These are phyloP conservation scores for Exophiala mesophila DNA, from an alignment of 2,329 filamentous ascomycete species.

Conservation along the genomic window DNA sequence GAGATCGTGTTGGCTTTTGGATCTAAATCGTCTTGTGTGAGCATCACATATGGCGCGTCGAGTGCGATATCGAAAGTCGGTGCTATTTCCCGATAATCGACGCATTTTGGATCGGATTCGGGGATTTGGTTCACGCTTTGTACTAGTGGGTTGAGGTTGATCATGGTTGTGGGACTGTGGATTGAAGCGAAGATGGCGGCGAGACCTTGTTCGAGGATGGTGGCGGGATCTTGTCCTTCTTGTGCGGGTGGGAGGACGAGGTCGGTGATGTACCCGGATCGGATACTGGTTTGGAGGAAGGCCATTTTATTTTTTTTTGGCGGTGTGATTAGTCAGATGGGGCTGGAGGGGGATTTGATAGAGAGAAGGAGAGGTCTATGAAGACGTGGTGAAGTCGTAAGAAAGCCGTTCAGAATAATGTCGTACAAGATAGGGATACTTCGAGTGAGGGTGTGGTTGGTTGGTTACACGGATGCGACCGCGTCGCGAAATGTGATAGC, in stretches of 20 bases:
- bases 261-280: constrained; percentile 23
- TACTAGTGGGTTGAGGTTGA: constrained; percentile 15
- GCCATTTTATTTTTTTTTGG: constrained; percentile 8
- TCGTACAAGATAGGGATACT: too few species aligned
- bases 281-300: constrained; percentile 20
- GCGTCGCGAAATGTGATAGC: too few species aligned
- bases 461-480: too few species aligned
- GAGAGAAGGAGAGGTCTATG: too few species aligned
- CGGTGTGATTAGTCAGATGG: too few species aligned
- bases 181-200: constrained; percentile 17
- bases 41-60: constrained; percentile 3
- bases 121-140: constrained; percentile 10
- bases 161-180: constrained; percentile 16
- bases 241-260: constrained; percentile 15
- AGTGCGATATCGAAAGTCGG: constrained; percentile 12
- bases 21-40: not conserved
- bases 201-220: constrained; percentile 16
- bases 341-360: too few species aligned
- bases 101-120: constrained; percentile 12
- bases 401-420: too few species aligned
- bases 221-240: constrained; percentile 5
- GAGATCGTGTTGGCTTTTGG: not conserved
- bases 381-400: too few species aligned
- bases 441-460: too few species aligned
- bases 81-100: constrained; percentile 9